A percentile compares a stretch with the other conserved stretches of the same genome.
These are phyloP conservation scores for Nannochloropsis salina DNA, from an alignment of 108 stramenopile genomes.

Conservation along the genomic window DNA sequence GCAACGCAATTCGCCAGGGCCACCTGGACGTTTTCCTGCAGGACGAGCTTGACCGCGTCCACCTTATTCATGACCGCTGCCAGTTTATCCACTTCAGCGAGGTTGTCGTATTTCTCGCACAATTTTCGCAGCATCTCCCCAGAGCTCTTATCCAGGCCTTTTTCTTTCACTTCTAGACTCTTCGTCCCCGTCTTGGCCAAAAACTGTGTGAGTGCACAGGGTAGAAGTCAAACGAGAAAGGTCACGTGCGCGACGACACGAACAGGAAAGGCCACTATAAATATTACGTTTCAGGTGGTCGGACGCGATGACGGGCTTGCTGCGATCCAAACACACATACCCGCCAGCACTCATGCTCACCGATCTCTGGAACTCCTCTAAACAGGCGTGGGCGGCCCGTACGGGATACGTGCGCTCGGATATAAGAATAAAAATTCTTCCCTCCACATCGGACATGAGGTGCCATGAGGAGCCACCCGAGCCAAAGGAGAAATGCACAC, in stretches of 20 bases:
- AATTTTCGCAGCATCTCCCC: slow-evolving; percentile 20
- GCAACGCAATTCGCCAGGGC: slow-evolving; percentile 28
- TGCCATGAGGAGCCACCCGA: not conserved
- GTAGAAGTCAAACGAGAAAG: not conserved
- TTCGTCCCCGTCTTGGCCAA: slow-evolving; percentile 25
- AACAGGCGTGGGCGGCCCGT: slow-evolving; percentile 23
- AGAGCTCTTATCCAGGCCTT: not conserved
- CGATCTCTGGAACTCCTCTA: slow-evolving; percentile 35
- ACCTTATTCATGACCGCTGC: slow-evolving; percentile 27
- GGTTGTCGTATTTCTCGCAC: slow-evolving; percentile 34
- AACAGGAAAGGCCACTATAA: too few species aligned
- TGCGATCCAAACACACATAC: not conserved
- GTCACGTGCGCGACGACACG: not conserved
- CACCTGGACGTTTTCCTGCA: slow-evolving; percentile 38
- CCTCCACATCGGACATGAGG: slow-evolving; percentile 17
- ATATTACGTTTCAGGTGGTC: too few species aligned
- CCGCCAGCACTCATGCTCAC: not conserved
- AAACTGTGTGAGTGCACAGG: slow-evolving; percentile 21
- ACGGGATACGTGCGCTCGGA: slow-evolving; percentile 29
- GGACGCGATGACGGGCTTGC: too few species aligned
- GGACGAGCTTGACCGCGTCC: slow-evolving; percentile 32
- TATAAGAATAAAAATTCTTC: slow-evolving; percentile 31
- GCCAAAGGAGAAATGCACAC: not conserved
- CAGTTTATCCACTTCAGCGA: slow-evolving; percentile 26
- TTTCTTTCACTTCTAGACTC: not conserved